phyloP scores from a whole-genome alignment of 163 green algal species.

The Chlorella variabilis region DNA sequence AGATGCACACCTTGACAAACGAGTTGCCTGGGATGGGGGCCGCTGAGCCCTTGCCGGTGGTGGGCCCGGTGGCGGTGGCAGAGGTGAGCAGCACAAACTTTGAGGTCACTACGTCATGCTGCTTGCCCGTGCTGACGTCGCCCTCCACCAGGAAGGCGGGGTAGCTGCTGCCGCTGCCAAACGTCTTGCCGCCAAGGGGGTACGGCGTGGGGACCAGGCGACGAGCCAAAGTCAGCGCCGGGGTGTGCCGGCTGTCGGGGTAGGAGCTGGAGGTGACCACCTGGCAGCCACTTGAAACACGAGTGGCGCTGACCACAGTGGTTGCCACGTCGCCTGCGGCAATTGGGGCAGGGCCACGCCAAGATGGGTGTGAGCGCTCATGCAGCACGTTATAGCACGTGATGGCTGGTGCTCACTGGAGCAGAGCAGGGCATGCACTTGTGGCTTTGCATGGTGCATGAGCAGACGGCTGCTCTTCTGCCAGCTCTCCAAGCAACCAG shows the following conservation, averaged over 20 bases:
- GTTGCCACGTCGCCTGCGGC: background rate
- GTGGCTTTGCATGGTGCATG: too few species aligned
- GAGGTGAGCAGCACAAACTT: background rate
- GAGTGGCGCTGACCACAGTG: background rate
- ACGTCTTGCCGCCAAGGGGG: background rate
- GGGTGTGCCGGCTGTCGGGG: conserved; percentile 1
- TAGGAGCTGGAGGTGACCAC: conserved; percentile 9
- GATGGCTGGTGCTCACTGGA: background rate
- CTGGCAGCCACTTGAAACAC: background rate
- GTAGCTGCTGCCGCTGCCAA: background rate
- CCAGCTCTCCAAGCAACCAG: too few species aligned
- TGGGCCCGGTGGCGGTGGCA: background rate
- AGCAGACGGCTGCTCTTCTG: too few species aligned
- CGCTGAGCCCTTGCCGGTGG: background rate
- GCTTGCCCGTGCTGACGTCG: background rate
- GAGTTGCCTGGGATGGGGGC: background rate
- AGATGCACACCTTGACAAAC: conserved; percentile 13
- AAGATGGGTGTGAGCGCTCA: too few species aligned
- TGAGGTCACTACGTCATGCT: background rate
- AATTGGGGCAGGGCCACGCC: too few species aligned
- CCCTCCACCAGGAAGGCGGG: background rate
- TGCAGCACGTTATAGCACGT: too few species aligned
- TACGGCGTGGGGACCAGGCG: background rate
- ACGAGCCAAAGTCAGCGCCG: background rate
- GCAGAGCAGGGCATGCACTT: background rate